Base-by-base conservation (phyloP, 768 basidiomycete species). In the Leucosporidium yakuticum region DNA sequence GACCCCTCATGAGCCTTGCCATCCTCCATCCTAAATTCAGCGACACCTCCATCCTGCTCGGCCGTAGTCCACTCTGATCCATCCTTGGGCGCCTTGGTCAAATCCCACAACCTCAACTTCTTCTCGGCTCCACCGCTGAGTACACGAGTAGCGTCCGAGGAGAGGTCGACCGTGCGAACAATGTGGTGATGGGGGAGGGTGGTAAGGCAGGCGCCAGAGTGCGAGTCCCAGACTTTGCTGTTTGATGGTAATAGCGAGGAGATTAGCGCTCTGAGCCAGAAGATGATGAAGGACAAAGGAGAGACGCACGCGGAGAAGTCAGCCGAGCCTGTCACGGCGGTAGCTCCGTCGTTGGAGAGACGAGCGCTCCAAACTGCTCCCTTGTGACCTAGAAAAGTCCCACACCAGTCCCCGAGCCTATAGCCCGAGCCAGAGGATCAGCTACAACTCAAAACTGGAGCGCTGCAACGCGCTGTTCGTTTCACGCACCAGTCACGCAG, bases 161-260 rank as follows among this genome's bases (percentile, higher is more conserved):
- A 90, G 73, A 96, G 80, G 27, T 93, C 93, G 63, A 97, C 91
- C 57, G 88, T 92, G 73, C 94, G 89, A 75, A 99, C 96, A 77
- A 99, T 99, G 81, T 98, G 96, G 76, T 93, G 89, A 79, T 99
- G 96, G 19, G 92, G 88, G 77, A 98, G 95, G n/a, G 95, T 96
- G 75, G 96, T 90, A 49, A 98, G 82, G 36, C 83, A 79, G n/a
- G 85, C 82, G 67, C 96, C 96, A 29, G 48, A 54, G 21, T 44
- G 57, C n/a, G 70, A 27, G 53, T 68, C 61, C 70, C 74, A 70
- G 4, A 73, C 29, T n/a, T 73, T 73, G 6, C 69, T 71, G 53
- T 34, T 29, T 39, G 27, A 55, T 62, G 62, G 60, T 69, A 63
- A 32, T 8, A 7, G 14, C 39, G 39, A 27, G 60, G 1, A n/a